These are phyloP conservation scores for Paramecium caudatum DNA, from an alignment of 73 alveolate genomes.

Conservation along the genomic window DNA sequence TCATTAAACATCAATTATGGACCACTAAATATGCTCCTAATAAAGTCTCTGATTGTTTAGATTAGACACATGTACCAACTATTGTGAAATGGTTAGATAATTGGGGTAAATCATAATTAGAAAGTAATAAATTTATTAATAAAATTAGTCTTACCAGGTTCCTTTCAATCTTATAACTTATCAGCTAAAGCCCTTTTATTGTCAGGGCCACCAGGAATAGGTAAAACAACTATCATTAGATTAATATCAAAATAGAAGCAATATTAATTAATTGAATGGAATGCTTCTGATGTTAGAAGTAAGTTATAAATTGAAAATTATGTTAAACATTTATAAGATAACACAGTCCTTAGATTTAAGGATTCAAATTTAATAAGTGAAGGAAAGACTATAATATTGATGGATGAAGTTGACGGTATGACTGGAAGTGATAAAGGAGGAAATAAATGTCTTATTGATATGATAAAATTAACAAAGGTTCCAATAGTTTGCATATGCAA, in stretches of 20 bases:
- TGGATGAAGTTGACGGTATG: constrained; percentile 99
- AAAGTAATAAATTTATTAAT: constrained; percentile 69
- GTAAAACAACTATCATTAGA: constrained; percentile 97
- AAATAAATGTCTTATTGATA: constrained; percentile 90
- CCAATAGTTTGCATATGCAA: constrained; percentile 98
- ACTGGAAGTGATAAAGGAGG: constrained; percentile 99
- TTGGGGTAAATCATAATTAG: constrained; percentile 87
- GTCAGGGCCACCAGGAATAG: constrained; percentile 99
- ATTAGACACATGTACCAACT: constrained; percentile 86
- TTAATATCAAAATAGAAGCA: constrained; percentile 90
- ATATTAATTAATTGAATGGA: constrained; percentile 92
- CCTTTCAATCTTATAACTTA: constrained; percentile 80
- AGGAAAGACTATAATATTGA: constrained; percentile 91
- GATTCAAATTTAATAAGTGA: constrained; percentile 79
- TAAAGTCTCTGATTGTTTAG: constrained; percentile 90
- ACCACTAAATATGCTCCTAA: constrained; percentile 96
- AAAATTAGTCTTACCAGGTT: constrained; percentile 68
- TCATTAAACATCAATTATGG: constrained; percentile 82
- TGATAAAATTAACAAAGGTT: constrained; percentile 93
- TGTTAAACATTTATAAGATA: constrained; percentile 81
- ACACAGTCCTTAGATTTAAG: constrained; percentile 76
- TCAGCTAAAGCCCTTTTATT: constrained; percentile 96
- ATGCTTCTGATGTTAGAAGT: constrained; percentile 96
- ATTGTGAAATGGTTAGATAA: constrained; percentile 95
- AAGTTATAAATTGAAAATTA: constrained; percentile 86